Base-by-base conservation (phyloP, 2,329 filamentous ascomycete species). In the Raffaelea deltoideospora region DNA sequence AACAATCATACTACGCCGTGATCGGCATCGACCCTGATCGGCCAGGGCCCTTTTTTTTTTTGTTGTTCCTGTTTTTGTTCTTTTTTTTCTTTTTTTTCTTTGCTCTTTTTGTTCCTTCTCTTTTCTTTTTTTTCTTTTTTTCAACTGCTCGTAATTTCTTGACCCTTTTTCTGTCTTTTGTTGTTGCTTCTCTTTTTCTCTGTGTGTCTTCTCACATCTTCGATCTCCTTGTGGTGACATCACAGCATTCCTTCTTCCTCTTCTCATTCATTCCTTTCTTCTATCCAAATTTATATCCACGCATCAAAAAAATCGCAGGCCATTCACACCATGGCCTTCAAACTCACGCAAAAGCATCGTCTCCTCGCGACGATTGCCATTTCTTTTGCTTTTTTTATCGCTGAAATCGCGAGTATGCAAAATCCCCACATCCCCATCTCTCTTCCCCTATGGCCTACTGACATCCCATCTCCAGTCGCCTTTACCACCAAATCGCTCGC, bases 401-500 rank as follows among this genome's bases (percentile, higher is more conserved):
- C 61, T 9, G 69, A 73, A 44, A 55, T 73, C 6, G 49, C 54
- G 21, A 60, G 68, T 69, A 37, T 21, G 56, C 47, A 15, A 4
- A 14, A 29, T 19, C 9, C 10, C 19, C 14, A 24, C 13, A 17
- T 9, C 17, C 22, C 15, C 4, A 21, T n/a, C 11, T n/a, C 28
- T 19, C 22, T 20, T 4, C 5, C 19, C 10, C 7, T 14, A 2
- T 30, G 4, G n/a, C 18, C 3, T 10, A 31, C 31, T 40, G 13
- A 36, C 29, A 27, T 11, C 6, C 24, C 15, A 9, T 24, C 10
- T 8, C 31, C 42, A 72, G 71, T 79, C 41, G 77, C 77, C 3
- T 79, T 82, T 47, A 74, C 73, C 41, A 85, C 81, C 2, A 64
- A 65, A 36, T 85, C 80, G 1, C 61, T 87, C 10, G 79, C 79